Evolutionary conservation across 352 stramenopile species (phyloP).

Genomic region (Globisporangium canariense): DNA sequence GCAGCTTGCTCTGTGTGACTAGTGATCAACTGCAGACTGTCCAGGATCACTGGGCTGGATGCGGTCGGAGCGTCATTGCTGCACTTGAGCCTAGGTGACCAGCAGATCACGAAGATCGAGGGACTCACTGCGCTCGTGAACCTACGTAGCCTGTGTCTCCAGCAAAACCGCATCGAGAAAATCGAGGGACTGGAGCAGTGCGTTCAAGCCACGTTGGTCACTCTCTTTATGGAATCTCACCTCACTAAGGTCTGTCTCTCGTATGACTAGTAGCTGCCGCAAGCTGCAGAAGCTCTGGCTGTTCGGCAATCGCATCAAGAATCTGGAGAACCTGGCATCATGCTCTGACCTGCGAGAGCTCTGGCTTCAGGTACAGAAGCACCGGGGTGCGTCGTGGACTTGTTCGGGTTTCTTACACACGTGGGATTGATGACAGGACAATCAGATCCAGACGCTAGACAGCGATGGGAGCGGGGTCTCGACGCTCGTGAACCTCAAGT

Average conservation of each 20-base stretch:
- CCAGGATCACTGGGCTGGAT: constrained; percentile 42
- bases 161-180: constrained; percentile 73
- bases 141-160: constrained; percentile 69
- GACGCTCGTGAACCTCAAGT: constrained; percentile 66
- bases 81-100: constrained; percentile 74
- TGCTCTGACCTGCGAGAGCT: constrained; percentile 79
- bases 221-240: not conserved
- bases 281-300: constrained; percentile 79
- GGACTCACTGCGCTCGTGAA: constrained; percentile 51
- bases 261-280: constrained; percentile 31
- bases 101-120: constrained; percentile 55
- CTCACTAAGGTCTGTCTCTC: not conserved
- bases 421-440: constrained; percentile 33
- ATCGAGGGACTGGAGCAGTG: constrained; percentile 76
- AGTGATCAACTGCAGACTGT: constrained; percentile 78
- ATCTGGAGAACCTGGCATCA: constrained; percentile 55
- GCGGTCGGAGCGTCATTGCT: constrained; percentile 61
- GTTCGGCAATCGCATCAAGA: constrained; percentile 60
- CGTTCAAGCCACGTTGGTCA: not conserved
- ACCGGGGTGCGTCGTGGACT: not conserved
- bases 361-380: constrained; percentile 58
- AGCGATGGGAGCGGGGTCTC: constrained; percentile 39
- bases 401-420: not conserved
- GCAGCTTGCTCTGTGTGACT: not conserved
- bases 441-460: constrained; percentile 48